Percentiles rank a stretch among this genome's conserved stretches.
Conservation (phyloP, 371 early-diverging fungal species). For the Saksenaea vasiformis region DNA sequence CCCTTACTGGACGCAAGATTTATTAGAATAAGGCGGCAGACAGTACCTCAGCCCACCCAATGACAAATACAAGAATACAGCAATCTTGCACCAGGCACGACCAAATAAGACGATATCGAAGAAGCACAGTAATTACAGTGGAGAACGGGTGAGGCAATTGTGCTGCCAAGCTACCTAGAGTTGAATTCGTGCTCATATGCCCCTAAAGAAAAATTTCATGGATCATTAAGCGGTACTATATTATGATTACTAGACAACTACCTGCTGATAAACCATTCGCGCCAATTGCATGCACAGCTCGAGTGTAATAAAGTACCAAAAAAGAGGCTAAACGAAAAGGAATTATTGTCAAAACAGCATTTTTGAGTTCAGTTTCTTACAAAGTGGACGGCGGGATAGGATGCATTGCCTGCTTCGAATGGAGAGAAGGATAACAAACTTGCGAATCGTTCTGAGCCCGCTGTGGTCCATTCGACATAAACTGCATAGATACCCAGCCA, state of each 20-base stretch:
- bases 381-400: constrained; percentile 28
- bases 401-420: background rate
- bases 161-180: constrained; percentile 41
- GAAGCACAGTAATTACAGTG: constrained; percentile 45
- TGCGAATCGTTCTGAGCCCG: constrained; percentile 41
- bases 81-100: constrained; percentile 57
- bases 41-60: constrained; percentile 49
- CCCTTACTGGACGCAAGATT: no score
- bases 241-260: constrained; percentile 13
- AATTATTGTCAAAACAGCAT: background rate
- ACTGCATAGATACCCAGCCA: constrained; percentile 52
- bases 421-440: constrained; percentile 20
- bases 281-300: constrained; percentile 59
- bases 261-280: constrained; percentile 53
- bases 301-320: constrained; percentile 66
- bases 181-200: constrained; percentile 43
- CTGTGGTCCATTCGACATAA: constrained; percentile 45
- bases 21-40: constrained; percentile 25
- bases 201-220: constrained; percentile 15
- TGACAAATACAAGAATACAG: constrained; percentile 55
- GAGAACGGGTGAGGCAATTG: constrained; percentile 59
- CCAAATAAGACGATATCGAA: constrained; percentile 65
- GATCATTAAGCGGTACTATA: background rate
- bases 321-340: constrained; percentile 43
- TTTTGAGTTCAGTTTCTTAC: constrained; percentile 20